A percentile compares a stretch with the other conserved stretches of the same genome.
phyloP scores from a whole-genome alignment of 106 monocot species.

The Acorus gramineus region DNA sequence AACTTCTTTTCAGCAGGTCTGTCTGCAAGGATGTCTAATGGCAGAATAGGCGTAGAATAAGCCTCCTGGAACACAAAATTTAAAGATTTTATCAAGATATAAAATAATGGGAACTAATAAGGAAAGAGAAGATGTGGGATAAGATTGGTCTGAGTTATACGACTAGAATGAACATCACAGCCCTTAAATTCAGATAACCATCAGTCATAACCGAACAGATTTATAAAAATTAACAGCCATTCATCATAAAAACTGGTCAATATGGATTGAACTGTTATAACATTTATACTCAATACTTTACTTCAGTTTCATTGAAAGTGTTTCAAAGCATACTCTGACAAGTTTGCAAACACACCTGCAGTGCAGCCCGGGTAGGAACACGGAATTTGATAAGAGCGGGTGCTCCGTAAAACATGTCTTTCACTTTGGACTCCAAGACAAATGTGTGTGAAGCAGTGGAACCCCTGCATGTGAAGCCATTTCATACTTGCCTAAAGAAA shows the following conservation, averaged over 20 bases:
- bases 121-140: no score
- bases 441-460: conserved; percentile 70
- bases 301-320: not conserved
- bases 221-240: not conserved
- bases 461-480: conserved; percentile 35
- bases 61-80: conserved; percentile 59
- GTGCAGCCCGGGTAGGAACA: conserved; percentile 62
- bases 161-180: no score
- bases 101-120: no score
- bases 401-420: conserved; percentile 65
- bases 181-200: no score
- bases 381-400: conserved; percentile 87
- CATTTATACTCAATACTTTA: not conserved
- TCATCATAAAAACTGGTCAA: no score
- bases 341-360: conserved; percentile 42
- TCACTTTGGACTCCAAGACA: conserved; percentile 69
- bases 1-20: conserved; percentile 75
- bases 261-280: no score
- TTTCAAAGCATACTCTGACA: not conserved
- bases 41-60: conserved; percentile 66
- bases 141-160: no score
- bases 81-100: not conserved
- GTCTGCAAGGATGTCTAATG: conserved; percentile 89
- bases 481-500: not conserved
- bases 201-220: not conserved